Conservation (phyloP, 1,139 yeast genomes). For the Suhomyces yuchorum region DNA sequence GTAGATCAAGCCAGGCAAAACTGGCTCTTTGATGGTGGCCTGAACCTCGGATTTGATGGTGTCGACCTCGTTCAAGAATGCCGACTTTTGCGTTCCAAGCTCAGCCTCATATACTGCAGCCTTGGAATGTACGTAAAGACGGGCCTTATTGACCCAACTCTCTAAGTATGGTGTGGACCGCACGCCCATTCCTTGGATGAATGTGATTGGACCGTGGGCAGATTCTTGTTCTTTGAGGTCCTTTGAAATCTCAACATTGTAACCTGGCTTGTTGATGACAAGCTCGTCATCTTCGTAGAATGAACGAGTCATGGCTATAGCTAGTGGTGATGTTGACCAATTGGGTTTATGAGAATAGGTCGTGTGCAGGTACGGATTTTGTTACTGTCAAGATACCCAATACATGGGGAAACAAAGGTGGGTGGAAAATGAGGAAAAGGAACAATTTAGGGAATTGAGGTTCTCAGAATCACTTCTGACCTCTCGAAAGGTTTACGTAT, state of each 20-base stretch:
- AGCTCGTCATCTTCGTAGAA: conserved; percentile 57
- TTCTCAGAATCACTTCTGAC: no score
- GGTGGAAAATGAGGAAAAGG: no score
- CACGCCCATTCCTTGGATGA: conserved; percentile 56
- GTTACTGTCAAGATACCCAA: no score
- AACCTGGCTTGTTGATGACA: conserved; percentile 50
- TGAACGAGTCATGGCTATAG: conserved; percentile 27
- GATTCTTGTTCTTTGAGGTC: conserved; percentile 43
- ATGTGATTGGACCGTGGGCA: conserved; percentile 42
- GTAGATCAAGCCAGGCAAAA: conserved; percentile 56
- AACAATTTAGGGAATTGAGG: no score
- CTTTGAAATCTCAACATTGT: conserved; percentile 36
- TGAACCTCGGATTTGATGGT: conserved; percentile 30
- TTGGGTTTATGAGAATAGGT: conserved; percentile 6
- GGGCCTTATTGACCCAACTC: conserved; percentile 36
- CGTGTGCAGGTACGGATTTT: not conserved
- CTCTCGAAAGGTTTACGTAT: no score
- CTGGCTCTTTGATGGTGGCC: conserved; percentile 40
- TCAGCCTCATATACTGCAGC: conserved; percentile 44
- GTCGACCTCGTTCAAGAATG: conserved; percentile 42
- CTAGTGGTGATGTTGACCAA: not conserved
- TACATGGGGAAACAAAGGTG: no score
- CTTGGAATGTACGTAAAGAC: conserved; percentile 43
- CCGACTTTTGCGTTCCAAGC: conserved; percentile 46
- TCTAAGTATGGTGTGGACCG: conserved; percentile 52